Conservation (phyloP, 2,329 filamentous ascomycete species). For the Colletotrichum karsti region DNA sequence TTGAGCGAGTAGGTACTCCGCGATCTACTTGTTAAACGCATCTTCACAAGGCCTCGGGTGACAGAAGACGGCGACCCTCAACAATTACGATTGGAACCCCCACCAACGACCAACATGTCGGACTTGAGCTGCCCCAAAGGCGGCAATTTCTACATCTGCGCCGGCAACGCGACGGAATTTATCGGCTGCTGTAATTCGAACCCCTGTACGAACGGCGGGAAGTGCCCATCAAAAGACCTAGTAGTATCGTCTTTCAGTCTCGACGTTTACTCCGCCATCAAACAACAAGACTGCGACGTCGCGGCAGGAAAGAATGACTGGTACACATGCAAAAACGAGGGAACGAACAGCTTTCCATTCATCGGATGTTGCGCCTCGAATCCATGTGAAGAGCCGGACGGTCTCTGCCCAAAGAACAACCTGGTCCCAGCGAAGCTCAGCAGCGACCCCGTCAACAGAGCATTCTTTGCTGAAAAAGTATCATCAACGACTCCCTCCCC, state of each 20-base stretch:
- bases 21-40: too few species aligned
- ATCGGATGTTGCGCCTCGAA: slow-evolving; percentile 48
- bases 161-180: slow-evolving; percentile 40
- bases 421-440: slow-evolving; percentile 38
- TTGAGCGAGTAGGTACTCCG: too few species aligned
- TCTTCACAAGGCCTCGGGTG: neutral
- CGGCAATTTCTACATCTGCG: slow-evolving; percentile 47
- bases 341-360: slow-evolving; percentile 38
- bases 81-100: neutral
- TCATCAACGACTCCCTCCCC: neutral
- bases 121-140: slow-evolving; percentile 41
- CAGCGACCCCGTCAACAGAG: slow-evolving; percentile 20
- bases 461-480: slow-evolving; percentile 9
- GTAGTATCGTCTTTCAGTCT: slow-evolving; percentile 38
- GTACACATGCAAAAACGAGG: slow-evolving; percentile 40
- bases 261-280: slow-evolving; percentile 35
- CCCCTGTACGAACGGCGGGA: slow-evolving; percentile 41
- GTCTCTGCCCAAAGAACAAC: slow-evolving; percentile 34
- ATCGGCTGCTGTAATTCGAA: slow-evolving; percentile 50
- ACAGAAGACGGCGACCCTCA: neutral
- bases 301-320: slow-evolving; percentile 33
- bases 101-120: neutral
- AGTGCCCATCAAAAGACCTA: slow-evolving; percentile 41
- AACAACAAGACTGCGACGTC: slow-evolving; percentile 41
- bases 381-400: slow-evolving; percentile 37